These are phyloP conservation scores for Sordariomycetes sp. DNA, from an alignment of 2,329 filamentous ascomycete genomes.

Conservation along the genomic window DNA sequence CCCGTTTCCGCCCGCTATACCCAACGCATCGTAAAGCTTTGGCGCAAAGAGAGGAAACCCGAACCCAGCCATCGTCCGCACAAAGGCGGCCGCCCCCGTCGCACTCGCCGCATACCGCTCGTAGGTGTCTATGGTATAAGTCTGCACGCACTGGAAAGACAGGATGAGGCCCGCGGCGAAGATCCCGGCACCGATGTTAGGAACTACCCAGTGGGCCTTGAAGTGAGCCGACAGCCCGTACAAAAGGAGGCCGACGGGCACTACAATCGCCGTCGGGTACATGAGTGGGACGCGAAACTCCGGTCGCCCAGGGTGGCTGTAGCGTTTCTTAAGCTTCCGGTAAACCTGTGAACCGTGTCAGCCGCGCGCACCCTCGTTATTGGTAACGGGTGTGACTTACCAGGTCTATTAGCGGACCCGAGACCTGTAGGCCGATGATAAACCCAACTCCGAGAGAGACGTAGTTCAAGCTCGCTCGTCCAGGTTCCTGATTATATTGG, in stretches of 20 bases:
- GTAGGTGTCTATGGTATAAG: slow-evolving; percentile 46
- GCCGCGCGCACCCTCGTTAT: neutral
- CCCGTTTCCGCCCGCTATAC: slow-evolving; percentile 33
- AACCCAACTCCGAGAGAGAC: slow-evolving; percentile 39
- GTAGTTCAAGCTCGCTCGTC: slow-evolving; percentile 38
- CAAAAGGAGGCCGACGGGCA: slow-evolving; percentile 36
- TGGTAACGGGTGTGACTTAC: slow-evolving; percentile 7
- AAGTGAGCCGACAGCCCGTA: slow-evolving; percentile 35
- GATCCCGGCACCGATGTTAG: slow-evolving; percentile 42
- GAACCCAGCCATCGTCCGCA: slow-evolving; percentile 44
- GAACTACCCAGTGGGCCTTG: slow-evolving; percentile 37
- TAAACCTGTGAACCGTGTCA: slow-evolving; percentile 13
- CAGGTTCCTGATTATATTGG: slow-evolving; percentile 34
- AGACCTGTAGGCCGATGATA: slow-evolving; percentile 44
- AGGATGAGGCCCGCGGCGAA: slow-evolving; percentile 40
- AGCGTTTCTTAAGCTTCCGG: slow-evolving; percentile 11
- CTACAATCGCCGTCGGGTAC: slow-evolving; percentile 24
- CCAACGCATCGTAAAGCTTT: slow-evolving; percentile 23
- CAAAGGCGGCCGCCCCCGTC: slow-evolving; percentile 42
- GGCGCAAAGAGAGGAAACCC: slow-evolving; percentile 48
- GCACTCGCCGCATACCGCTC: slow-evolving; percentile 23
- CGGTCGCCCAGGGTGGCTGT: slow-evolving; percentile 17
- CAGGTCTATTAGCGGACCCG: slow-evolving; percentile 27
- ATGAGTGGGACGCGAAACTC: slow-evolving; percentile 23
- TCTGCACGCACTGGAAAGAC: slow-evolving; percentile 46